phyloP scores from a whole-genome alignment of 352 stramenopile species.

The Pythium diclinum region DNA sequence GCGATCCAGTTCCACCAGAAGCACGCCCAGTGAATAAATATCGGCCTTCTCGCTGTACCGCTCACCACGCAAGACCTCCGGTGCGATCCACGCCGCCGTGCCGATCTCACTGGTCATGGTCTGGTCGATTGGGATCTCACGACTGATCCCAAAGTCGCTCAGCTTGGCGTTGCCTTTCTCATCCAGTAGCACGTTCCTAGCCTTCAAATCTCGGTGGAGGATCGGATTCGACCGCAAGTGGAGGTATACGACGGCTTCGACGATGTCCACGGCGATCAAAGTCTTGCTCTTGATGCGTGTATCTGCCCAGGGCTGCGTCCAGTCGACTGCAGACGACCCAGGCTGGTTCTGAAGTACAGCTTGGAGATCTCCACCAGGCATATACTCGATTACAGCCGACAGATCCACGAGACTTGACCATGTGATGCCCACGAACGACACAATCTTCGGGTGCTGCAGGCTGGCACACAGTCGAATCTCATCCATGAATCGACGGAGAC shows the following conservation, averaged over 20 bases:
- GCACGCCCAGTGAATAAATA: constrained; percentile 30
- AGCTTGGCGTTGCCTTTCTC: constrained; percentile 12
- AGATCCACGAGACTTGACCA: constrained; percentile 28
- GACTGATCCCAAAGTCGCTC: constrained; percentile 23
- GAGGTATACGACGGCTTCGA: constrained; percentile 22
- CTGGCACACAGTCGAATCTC: constrained; percentile 33
- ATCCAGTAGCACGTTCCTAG: constrained; percentile 18
- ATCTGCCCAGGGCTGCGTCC: neutral
- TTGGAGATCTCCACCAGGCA: constrained; percentile 25
- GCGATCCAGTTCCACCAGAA: constrained; percentile 24
- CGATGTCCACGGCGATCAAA: constrained; percentile 10
- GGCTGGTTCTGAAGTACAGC: constrained; percentile 11
- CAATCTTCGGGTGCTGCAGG: constrained; percentile 34
- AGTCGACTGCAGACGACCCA: neutral
- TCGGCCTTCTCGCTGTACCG: constrained; percentile 31
- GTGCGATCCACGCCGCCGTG: constrained; percentile 28
- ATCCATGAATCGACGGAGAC: constrained; percentile 27
- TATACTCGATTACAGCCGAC: constrained; percentile 31
- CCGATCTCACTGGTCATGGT: constrained; percentile 29
- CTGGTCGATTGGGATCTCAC: constrained; percentile 6
- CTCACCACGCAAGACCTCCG: constrained; percentile 26
- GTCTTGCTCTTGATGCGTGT: neutral
- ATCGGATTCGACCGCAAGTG: constrained; percentile 17
- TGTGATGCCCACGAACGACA: constrained; percentile 29
- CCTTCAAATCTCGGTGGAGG: constrained; percentile 23